Evolutionary conservation across 805 yeast species (phyloP).

Genomic region (Ogataea nonfermentans): DNA sequence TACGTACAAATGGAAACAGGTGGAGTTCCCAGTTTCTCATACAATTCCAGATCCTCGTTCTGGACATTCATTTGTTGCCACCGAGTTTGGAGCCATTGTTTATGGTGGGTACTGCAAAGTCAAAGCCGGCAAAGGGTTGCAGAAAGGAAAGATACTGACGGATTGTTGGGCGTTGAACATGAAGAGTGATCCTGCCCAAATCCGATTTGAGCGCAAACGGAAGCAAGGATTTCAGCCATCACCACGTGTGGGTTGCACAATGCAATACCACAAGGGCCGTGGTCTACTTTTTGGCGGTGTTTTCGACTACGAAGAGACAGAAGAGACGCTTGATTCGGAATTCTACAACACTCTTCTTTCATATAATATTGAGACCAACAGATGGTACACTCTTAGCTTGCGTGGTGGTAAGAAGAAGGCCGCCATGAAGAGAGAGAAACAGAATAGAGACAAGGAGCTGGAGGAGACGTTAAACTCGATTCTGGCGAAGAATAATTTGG

Average conservation of each 20-base stretch:
- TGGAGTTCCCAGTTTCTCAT: constrained; percentile 80
- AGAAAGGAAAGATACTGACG: constrained; percentile 83
- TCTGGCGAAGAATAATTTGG: constrained; percentile 68
- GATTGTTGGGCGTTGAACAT: constrained; percentile 88
- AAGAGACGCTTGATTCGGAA: constrained; percentile 80
- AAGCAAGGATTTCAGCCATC: constrained; percentile 90
- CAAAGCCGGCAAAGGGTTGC: constrained; percentile 82
- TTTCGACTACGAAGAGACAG: constrained; percentile 91
- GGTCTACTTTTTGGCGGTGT: constrained; percentile 96
- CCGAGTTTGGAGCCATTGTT: constrained; percentile 75
- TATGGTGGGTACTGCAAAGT: constrained; percentile 96
- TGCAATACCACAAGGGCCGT: constrained; percentile 86
- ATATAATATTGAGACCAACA: constrained; percentile 79
- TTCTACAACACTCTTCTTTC: constrained; percentile 80
- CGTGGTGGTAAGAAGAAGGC: constrained; percentile 59
- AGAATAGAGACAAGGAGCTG: constrained; percentile 71
- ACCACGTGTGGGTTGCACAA: constrained; percentile 91
- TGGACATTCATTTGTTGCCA: constrained; percentile 84
- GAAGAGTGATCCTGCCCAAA: constrained; percentile 74
- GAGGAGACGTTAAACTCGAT: constrained; percentile 77
- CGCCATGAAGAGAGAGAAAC: constrained; percentile 40
- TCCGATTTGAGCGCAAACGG: constrained; percentile 86
- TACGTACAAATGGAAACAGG: constrained; percentile 86
- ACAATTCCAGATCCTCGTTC: constrained; percentile 87
- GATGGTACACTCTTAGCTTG: constrained; percentile 78